A percentile compares a stretch with the other conserved stretches of the same genome.
These are phyloP conservation scores for Sphagnum contortum DNA, from an alignment of 225 moss, liverwort and hornwort genomes.

Conservation along the genomic window DNA sequence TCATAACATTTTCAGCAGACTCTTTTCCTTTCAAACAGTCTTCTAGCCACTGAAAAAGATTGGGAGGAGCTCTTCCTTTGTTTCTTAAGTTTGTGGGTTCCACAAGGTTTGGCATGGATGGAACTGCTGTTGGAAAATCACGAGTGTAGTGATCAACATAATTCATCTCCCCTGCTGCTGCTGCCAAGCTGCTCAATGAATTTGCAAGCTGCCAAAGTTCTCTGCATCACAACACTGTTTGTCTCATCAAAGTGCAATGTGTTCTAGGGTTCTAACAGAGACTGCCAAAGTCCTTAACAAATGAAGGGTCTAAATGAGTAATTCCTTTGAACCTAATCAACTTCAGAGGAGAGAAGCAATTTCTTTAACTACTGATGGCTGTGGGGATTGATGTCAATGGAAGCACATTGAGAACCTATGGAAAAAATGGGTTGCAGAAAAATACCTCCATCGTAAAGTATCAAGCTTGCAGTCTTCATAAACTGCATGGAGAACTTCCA, in stretches of 20 bases:
- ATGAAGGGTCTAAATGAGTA: too few relatives aligned
- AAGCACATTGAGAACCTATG: too few relatives aligned
- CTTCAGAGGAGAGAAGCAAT: too few relatives aligned
- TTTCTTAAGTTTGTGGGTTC: conserved; percentile 28
- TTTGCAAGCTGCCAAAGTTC: conserved; percentile 86
- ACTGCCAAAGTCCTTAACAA: too few relatives aligned
- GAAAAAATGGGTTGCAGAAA: background rate
- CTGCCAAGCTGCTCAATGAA: conserved; percentile 78
- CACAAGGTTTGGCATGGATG: conserved; percentile 41
- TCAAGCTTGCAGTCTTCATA: conserved; percentile 99
- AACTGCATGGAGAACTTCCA: conserved; percentile 87
- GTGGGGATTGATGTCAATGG: too few relatives aligned
- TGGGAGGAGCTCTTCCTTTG: conserved; percentile 51
- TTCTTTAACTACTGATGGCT: too few relatives aligned
- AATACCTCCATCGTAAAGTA: conserved; percentile 77
- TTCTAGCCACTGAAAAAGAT: conserved; percentile 75
- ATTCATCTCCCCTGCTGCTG: conserved; percentile 77
- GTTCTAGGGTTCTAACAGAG: too few relatives aligned
- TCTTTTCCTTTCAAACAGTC: conserved; percentile 52
- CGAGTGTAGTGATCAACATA: conserved; percentile 92
- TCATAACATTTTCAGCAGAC: conserved; percentile 22
- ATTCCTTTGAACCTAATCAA: too few relatives aligned
- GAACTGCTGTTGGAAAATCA: conserved; percentile 77
- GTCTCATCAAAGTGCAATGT: background rate
- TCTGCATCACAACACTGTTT: conserved; percentile 12